Evolutionary conservation across 2,329 filamentous ascomycete species (phyloP).

Genomic region (Scedosporium boydii): DNA sequence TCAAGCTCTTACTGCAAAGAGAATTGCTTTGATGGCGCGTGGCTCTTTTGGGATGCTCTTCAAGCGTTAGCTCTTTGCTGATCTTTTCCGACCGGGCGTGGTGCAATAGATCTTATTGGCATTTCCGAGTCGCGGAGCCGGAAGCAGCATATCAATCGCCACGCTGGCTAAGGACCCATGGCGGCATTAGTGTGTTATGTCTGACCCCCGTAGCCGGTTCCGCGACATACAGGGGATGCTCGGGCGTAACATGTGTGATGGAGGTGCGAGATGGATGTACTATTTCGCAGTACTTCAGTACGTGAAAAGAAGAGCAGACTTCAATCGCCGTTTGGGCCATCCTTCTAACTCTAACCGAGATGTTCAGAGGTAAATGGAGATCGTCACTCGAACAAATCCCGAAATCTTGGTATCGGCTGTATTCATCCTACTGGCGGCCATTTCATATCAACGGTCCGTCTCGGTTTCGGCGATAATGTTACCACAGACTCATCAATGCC

Average conservation of each 20-base stretch:
- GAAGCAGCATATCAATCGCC: constrained; percentile 1
- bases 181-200: not conserved
- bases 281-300: no score
- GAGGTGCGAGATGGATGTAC: no score
- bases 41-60: no score
- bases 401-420: not conserved
- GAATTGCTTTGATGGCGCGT: no score
- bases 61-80: no score
- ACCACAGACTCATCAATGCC: not conserved
- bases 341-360: no score
- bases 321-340: no score
- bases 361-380: not conserved
- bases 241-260: not conserved
- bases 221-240: not conserved
- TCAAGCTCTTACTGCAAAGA: no score
- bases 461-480: not conserved
- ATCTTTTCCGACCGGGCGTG: no score
- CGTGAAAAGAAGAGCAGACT: no score
- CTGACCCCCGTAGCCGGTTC: not conserved
- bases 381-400: not conserved
- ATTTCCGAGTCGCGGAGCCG: not conserved
- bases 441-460: no score
- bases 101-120: no score
- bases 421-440: not conserved
- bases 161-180: not conserved